Evolutionary conservation across 176 grass and related monocot species (phyloP).

Genomic region (Secale cereale): DNA sequence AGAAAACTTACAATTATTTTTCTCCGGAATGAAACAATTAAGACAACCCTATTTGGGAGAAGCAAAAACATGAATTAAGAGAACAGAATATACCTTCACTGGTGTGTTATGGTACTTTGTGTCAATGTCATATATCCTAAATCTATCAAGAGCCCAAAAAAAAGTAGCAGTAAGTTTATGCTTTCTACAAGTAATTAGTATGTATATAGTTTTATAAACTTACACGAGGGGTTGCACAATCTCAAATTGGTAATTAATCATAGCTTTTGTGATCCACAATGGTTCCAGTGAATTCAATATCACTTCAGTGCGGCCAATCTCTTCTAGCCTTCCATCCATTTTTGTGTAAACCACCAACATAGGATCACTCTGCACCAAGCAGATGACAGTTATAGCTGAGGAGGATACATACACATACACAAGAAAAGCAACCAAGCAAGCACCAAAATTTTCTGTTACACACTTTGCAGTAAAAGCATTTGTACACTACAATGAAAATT

Average conservation of each 20-base stretch:
- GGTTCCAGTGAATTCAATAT: slow-evolving; percentile 78
- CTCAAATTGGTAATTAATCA: slow-evolving; percentile 93
- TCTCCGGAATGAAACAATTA: not conserved
- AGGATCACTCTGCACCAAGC: slow-evolving; percentile 74
- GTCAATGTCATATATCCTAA: slow-evolving; percentile 83
- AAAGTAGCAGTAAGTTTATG: slow-evolving; percentile 14
- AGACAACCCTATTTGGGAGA: not conserved
- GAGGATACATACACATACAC: not conserved
- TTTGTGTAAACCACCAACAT: slow-evolving; percentile 72
- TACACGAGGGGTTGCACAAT: slow-evolving; percentile 87
- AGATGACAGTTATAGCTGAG: slow-evolving; percentile 2
- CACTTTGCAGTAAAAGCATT: not conserved
- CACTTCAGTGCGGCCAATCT: slow-evolving; percentile 94
- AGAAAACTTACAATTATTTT: not conserved
- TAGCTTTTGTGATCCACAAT: slow-evolving; percentile 81
- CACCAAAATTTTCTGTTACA: slow-evolving; percentile 3
- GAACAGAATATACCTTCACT: slow-evolving; percentile 67
- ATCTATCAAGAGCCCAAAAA: slow-evolving; percentile 38
- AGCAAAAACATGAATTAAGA: not conserved
- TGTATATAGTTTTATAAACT: slow-evolving; percentile 27
- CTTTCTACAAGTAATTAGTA: not conserved
- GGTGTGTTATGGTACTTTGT: slow-evolving; percentile 78
- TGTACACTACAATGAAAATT: not conserved
- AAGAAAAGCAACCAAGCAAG: not conserved
- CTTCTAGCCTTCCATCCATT: slow-evolving; percentile 71